Percentiles rank a stretch among this genome's conserved stretches.
Conservation (phyloP, 257 asterid genomes). For the Solanum peruvianum region DNA sequence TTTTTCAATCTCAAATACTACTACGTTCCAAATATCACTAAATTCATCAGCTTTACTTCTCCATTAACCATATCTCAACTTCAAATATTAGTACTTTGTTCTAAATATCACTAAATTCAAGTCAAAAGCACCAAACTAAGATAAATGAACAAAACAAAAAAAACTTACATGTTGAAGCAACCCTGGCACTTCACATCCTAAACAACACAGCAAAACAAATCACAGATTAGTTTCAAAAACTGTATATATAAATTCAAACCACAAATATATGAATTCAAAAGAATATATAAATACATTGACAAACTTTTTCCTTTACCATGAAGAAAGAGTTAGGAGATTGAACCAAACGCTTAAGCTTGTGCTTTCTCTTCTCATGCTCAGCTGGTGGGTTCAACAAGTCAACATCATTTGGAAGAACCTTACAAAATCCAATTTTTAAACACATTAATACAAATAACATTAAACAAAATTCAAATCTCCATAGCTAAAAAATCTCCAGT, state of each 20-base stretch:
- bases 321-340: slow-evolving; percentile 20
- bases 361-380: slow-evolving; percentile 14
- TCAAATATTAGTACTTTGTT: too few species aligned
- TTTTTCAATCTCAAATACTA: neutral
- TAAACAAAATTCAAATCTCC: neutral
- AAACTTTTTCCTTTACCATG: neutral
- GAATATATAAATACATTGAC: neutral
- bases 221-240: neutral
- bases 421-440: neutral
- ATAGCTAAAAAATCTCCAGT: neutral
- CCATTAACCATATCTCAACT: neutral
- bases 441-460: neutral
- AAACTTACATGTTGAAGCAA: slow-evolving; percentile 24
- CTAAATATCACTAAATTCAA: neutral
- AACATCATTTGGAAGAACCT: slow-evolving; percentile 17
- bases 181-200: slow-evolving; percentile 31
- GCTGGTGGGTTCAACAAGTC: slow-evolving; percentile 20
- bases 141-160: neutral
- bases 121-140: neutral
- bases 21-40: neutral
- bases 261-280: neutral
- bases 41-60: neutral
- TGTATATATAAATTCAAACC: neutral
- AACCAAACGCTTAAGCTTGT: slow-evolving; percentile 21
- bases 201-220: neutral